Conservation (phyloP, 345 rosid species). For the Citrus sinensis region DNA sequence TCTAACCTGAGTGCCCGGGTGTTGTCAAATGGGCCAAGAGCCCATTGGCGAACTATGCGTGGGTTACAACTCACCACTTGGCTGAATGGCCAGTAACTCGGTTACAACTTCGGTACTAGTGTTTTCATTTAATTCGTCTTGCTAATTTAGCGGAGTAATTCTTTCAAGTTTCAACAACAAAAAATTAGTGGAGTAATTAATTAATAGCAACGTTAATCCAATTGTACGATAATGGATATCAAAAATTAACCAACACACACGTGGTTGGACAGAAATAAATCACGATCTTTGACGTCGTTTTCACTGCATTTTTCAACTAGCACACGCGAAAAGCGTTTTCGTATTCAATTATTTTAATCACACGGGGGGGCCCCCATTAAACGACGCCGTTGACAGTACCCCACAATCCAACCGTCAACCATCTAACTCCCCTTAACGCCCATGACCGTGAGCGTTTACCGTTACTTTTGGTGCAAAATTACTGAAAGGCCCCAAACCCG, state of each 20-base stretch:
- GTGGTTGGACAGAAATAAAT: not conserved
- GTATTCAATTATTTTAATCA: too few species aligned
- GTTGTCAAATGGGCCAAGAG: too few species aligned
- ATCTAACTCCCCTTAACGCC: not conserved
- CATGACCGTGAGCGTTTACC: too few species aligned
- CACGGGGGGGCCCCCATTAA: not conserved
- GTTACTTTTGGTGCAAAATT: too few species aligned
- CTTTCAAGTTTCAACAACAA: too few species aligned
- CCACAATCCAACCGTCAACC: not conserved
- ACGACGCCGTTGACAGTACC: not conserved
- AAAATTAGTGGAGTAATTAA: not conserved
- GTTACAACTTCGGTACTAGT: not conserved
- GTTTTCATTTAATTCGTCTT: not conserved
- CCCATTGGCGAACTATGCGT: too few species aligned
- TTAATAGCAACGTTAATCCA: not conserved
- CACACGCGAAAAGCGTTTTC: not conserved
- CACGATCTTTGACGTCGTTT: not conserved
- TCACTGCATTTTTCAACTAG: not conserved
- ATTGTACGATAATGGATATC: not conserved
- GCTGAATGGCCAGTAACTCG: too few species aligned
- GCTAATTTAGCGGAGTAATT: not conserved
- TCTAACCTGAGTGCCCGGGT: too few species aligned
- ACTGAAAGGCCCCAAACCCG: too few species aligned
- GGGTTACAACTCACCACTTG: too few species aligned
- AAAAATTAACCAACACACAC: not conserved